These are phyloP conservation scores for Calycina herbarum DNA, from an alignment of 2,329 filamentous ascomycete genomes.

Conservation along the genomic window DNA sequence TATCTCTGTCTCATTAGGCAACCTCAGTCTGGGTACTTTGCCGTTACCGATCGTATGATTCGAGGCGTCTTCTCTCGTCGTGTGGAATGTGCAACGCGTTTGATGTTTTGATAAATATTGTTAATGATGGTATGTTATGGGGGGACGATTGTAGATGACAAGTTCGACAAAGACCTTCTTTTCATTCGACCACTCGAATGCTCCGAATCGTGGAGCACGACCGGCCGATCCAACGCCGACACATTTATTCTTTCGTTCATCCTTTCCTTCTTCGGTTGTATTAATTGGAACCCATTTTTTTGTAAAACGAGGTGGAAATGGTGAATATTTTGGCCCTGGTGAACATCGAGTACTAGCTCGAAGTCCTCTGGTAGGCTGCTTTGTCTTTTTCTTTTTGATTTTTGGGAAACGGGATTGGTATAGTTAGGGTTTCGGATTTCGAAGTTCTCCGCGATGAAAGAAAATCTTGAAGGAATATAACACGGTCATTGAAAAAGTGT, in stretches of 20 bases:
- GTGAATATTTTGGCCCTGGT: not conserved
- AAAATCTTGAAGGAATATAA: not conserved
- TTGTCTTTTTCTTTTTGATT: not conserved
- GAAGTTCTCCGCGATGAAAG: not conserved
- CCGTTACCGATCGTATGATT: not conserved
- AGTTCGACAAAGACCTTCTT: not conserved
- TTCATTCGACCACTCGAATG: not conserved
- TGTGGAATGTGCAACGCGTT: not conserved
- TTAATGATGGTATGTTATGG: slow-evolving; percentile 5
- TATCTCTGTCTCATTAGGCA: not conserved
- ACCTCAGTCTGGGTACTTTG: not conserved
- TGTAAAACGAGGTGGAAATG: not conserved
- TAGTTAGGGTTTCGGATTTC: not conserved
- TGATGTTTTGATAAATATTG: slow-evolving; percentile 9
- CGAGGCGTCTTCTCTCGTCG: not conserved
- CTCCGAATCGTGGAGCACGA: not conserved
- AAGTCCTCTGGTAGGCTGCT: not conserved
- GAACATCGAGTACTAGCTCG: not conserved
- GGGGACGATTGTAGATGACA: not conserved
- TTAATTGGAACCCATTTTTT: slow-evolving; percentile 8
- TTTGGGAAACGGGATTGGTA: not conserved
- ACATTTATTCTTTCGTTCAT: not conserved
- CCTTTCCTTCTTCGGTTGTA: slow-evolving; percentile 8
- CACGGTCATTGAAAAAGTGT: not conserved
- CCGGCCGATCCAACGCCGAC: not conserved